Percentiles rank a stretch among this genome's conserved stretches.
phyloP scores from a whole-genome alignment of 2,329 filamentous ascomycete genomes.

The Fusarium tanahbumbuense region DNA sequence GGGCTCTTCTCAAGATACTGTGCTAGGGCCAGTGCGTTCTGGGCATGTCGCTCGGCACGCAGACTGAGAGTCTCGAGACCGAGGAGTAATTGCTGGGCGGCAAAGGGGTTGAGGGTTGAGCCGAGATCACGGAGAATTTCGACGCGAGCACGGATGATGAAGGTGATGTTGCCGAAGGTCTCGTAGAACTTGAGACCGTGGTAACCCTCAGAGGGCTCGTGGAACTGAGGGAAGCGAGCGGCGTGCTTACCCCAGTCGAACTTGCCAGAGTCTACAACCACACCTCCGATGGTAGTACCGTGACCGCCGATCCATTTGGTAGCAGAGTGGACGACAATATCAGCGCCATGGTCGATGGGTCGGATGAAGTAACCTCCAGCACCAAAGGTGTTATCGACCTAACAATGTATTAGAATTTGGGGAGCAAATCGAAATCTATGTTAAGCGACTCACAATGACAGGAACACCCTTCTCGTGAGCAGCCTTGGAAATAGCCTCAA shows the following conservation, averaged over 20 bases:
- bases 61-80: slow-evolving; percentile 91
- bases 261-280: slow-evolving; percentile 88
- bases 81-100: slow-evolving; percentile 89
- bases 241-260: slow-evolving; percentile 93
- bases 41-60: slow-evolving; percentile 85
- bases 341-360: slow-evolving; percentile 89
- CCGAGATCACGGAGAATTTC: slow-evolving; percentile 92
- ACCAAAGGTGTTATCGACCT: slow-evolving; percentile 95
- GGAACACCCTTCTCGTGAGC: slow-evolving; percentile 77
- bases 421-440: not conserved
- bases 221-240: slow-evolving; percentile 90
- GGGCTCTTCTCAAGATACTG: slow-evolving; percentile 85
- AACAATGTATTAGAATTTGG: not conserved
- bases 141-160: slow-evolving; percentile 86
- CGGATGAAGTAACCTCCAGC: slow-evolving; percentile 89
- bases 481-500: slow-evolving; percentile 85
- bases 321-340: slow-evolving; percentile 93
- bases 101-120: slow-evolving; percentile 86
- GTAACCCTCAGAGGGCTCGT: slow-evolving; percentile 88
- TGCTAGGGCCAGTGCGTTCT: slow-evolving; percentile 84
- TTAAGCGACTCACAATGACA: slow-evolving; percentile 63
- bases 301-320: slow-evolving; percentile 99
- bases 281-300: slow-evolving; percentile 88
- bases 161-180: slow-evolving; percentile 85
- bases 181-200: slow-evolving; percentile 96